A percentile compares a stretch with the other conserved stretches of the same genome.
These are phyloP conservation scores for Pugionium dolabratum DNA, from an alignment of 345 rosid species.

Conservation along the genomic window DNA sequence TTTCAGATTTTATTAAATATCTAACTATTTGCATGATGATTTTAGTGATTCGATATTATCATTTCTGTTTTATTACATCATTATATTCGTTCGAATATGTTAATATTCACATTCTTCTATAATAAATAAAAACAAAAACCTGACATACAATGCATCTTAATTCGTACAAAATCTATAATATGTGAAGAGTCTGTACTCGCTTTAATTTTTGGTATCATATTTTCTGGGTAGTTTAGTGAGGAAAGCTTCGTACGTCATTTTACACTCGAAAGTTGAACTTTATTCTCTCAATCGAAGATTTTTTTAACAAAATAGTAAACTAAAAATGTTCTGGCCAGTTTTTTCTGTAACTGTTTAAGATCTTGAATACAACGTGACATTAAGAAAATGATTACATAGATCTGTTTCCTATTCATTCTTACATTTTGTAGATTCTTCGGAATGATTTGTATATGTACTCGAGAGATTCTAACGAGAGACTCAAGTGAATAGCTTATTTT, in stretches of 20 bases:
- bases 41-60: neutral
- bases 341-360: neutral
- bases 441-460: neutral
- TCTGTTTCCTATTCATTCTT: neutral
- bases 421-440: neutral
- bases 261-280: no score
- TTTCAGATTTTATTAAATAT: neutral
- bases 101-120: no score
- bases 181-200: neutral
- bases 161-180: neutral
- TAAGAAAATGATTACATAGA: neutral
- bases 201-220: neutral
- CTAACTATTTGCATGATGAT: neutral
- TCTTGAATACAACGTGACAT: neutral
- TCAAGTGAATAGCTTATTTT: neutral
- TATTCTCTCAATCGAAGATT: no score
- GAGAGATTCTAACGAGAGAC: neutral
- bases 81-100: no score
- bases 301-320: neutral
- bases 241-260: no score
- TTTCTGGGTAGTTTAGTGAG: neutral
- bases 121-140: no score
- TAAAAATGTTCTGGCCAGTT: neutral
- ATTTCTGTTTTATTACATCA: no score
- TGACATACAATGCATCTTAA: no score